Evolutionary conservation across 345 rosid genomes (phyloP).

Genomic region (Mallotus nudiflorus): DNA sequence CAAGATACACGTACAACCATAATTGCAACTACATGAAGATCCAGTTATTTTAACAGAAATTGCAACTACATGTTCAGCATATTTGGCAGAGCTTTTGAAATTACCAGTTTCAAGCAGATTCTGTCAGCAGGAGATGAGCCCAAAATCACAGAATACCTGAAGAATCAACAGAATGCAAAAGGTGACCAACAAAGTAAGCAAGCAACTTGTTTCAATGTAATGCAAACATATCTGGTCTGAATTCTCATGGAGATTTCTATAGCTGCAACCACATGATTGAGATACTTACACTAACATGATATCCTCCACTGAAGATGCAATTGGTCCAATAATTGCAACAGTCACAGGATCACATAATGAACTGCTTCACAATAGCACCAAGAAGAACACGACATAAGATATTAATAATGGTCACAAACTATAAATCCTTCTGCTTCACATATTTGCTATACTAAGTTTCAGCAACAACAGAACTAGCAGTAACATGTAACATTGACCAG

Average conservation of each 20-base stretch:
- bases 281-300: slow-evolving; percentile 69
- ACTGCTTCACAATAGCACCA: slow-evolving; percentile 40
- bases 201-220: neutral
- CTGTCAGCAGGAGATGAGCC: slow-evolving; percentile 60
- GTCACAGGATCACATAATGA: slow-evolving; percentile 71
- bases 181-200: slow-evolving; percentile 3
- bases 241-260: neutral
- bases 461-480: neutral
- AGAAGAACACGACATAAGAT: neutral
- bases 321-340: slow-evolving; percentile 83
- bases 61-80: neutral
- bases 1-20: neutral
- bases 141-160: slow-evolving; percentile 83
- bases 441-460: neutral
- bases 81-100: neutral
- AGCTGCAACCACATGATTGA: neutral
- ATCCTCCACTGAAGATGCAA: slow-evolving; percentile 83
- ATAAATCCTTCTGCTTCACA: neutral
- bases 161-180: slow-evolving; percentile 18
- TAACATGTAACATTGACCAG: neutral
- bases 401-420: no score
- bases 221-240: neutral
- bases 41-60: neutral
- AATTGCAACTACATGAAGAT: neutral
- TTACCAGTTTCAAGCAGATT: slow-evolving; percentile 65